Conservation (phyloP, 768 basidiomycete genomes). For the Dacryopinax primogenitus region DNA sequence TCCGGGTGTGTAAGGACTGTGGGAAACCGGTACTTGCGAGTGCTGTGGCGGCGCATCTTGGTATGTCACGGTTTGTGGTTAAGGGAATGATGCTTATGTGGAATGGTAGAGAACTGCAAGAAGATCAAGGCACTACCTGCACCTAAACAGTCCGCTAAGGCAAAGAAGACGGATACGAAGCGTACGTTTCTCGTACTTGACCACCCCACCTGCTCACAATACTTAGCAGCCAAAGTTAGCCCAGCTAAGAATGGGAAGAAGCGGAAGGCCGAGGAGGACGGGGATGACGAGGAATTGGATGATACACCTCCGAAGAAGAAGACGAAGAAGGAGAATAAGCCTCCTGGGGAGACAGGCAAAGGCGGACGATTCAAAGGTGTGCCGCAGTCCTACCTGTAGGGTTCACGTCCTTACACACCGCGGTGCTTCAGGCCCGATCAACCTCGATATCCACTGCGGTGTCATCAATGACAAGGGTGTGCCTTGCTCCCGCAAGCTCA, state of each 20-base stretch:
- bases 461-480: constrained; percentile 92
- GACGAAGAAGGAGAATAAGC: constrained; percentile 30
- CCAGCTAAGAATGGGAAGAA: constrained; percentile 35
- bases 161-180: constrained; percentile 36
- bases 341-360: constrained; percentile 53
- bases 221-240: constrained; percentile 10
- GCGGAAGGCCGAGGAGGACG: constrained; percentile 65
- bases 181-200: constrained; percentile 6
- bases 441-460: constrained; percentile 86
- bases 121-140: constrained; percentile 39
- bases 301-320: constrained; percentile 64
- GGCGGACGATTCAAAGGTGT: constrained; percentile 60
- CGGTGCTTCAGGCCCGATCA: constrained; percentile 46
- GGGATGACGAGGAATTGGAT: constrained; percentile 46
- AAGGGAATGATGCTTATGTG: background rate
- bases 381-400: background rate
- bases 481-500: constrained; percentile 87
- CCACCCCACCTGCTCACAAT: constrained; percentile 10
- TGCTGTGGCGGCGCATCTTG: constrained; percentile 58
- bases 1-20: constrained; percentile 69
- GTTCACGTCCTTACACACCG: background rate
- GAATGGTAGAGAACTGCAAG: constrained; percentile 44
- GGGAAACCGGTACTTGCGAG: constrained; percentile 67
- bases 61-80: constrained; percentile 34
- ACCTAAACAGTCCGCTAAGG: constrained; percentile 44